These are phyloP conservation scores for Takakia lepidozioides DNA, from an alignment of 225 moss, liverwort and hornwort species.

Conservation along the genomic window DNA sequence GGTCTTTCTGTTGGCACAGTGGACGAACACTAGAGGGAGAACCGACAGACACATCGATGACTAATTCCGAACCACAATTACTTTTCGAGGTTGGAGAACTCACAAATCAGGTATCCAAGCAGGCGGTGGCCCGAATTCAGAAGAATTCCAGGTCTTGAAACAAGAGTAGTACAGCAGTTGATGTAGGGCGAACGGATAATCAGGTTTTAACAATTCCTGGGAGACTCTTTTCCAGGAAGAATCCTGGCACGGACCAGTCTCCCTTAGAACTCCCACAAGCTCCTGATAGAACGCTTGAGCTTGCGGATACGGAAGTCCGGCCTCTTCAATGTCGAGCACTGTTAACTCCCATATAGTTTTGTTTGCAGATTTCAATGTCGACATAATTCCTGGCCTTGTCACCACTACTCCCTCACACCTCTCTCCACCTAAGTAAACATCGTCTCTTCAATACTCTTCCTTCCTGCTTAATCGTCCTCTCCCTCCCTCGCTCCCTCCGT, in stretches of 20 bases:
- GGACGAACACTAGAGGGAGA: not conserved
- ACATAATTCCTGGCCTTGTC: too few species aligned
- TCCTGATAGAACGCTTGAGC: conserved; percentile 13
- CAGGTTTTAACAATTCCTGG: conserved; percentile 45
- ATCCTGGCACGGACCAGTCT: conserved; percentile 3
- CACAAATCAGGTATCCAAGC: conserved; percentile 81
- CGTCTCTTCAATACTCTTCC: too few species aligned
- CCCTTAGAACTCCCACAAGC: conserved; percentile 8
- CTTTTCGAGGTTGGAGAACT: conserved; percentile 4
- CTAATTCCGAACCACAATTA: not conserved
- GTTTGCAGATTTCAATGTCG: too few species aligned
- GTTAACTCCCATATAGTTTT: too few species aligned
- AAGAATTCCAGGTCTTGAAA: conserved; percentile 48
- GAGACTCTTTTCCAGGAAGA: conserved; percentile 55
- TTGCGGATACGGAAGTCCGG: conserved; percentile 10
- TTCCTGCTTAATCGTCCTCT: too few species aligned
- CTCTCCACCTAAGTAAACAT: too few species aligned
- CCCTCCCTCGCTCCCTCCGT: too few species aligned
- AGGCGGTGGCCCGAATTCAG: conserved; percentile 63
- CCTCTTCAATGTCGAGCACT: conserved; percentile 12
- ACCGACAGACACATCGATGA: not conserved
- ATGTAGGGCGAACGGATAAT: conserved; percentile 51
- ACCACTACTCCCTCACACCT: too few species aligned
- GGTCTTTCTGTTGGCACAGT: too few species aligned
- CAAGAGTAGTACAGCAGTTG: conserved; percentile 55